Conservation (phyloP, 345 rosid species). For the Lepidium aucheri region DNA sequence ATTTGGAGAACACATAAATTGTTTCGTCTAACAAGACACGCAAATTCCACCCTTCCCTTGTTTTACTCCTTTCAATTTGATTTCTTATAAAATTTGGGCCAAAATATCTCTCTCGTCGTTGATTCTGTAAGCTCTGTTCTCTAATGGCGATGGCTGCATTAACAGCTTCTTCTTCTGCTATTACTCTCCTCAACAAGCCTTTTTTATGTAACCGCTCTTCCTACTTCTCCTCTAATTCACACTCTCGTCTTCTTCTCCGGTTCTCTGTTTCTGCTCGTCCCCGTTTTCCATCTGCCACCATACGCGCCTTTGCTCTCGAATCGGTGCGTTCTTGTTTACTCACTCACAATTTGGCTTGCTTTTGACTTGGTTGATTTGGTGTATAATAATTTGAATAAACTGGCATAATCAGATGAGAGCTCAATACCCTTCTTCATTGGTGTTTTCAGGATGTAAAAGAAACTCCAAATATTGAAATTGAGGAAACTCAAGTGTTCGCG, state of each 20-base stretch:
- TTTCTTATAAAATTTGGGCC: background rate
- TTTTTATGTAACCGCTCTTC: slow-evolving; percentile 27
- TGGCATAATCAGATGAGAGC: background rate
- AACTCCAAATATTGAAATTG: slow-evolving; percentile 25
- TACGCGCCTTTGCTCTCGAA: slow-evolving; percentile 37
- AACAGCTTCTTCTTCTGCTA: slow-evolving; percentile 32
- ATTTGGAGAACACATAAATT: slow-evolving; percentile 10
- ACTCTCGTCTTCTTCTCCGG: slow-evolving; percentile 27
- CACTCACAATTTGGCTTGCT: background rate
- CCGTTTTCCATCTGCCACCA: slow-evolving; percentile 19
- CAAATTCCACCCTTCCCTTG: background rate
- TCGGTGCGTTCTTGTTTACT: slow-evolving; percentile 21
- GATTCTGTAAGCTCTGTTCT: background rate
- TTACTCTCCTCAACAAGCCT: slow-evolving; percentile 27
- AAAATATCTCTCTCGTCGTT: slow-evolving; percentile 8
- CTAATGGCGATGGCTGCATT: slow-evolving; percentile 33
- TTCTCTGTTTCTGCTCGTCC: slow-evolving; percentile 23
- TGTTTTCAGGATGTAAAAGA: slow-evolving; percentile 13
- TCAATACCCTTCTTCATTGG: background rate
- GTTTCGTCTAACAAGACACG: background rate
- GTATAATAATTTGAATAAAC: background rate
- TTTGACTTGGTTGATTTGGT: background rate
- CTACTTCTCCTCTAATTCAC: slow-evolving; percentile 17
- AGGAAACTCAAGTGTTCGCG: slow-evolving; percentile 53
- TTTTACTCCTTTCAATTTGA: background rate